These are phyloP conservation scores for Cordyceps farinosa DNA, from an alignment of 2,329 filamentous ascomycete species.

Conservation along the genomic window DNA sequence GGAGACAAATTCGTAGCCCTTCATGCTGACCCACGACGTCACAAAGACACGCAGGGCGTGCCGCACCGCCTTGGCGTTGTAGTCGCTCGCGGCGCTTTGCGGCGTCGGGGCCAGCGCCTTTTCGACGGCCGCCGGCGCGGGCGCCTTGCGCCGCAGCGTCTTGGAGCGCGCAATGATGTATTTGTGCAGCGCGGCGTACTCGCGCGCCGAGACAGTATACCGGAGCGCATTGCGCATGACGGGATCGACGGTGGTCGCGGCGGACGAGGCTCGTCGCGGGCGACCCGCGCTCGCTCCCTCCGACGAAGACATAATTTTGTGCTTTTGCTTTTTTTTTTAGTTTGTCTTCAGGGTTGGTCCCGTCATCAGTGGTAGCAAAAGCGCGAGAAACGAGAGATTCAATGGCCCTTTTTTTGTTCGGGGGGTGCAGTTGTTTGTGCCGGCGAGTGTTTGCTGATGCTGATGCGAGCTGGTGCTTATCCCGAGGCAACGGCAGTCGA, in stretches of 20 bases:
- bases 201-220: constrained; percentile 79
- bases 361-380: not conserved
- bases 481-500: not conserved
- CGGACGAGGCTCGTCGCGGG: constrained; percentile 10
- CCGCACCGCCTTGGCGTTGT: constrained; percentile 66
- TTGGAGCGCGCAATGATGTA: constrained; percentile 74
- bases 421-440: not conserved
- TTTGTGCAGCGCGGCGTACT: constrained; percentile 81
- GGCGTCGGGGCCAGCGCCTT: constrained; percentile 33
- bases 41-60: constrained; percentile 69
- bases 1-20: constrained; percentile 55
- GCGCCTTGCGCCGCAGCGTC: constrained; percentile 51
- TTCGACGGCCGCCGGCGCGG: constrained; percentile 53
- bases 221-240: constrained; percentile 81
- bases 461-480: constrained; percentile 6
- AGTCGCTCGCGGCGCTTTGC: constrained; percentile 45
- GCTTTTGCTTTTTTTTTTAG: not conserved
- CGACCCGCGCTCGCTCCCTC: constrained; percentile 4
- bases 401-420: not conserved
- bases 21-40: constrained; percentile 59
- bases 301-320: constrained; percentile 2
- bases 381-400: too few species aligned
- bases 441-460: not conserved
- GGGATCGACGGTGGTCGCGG: constrained; percentile 51
- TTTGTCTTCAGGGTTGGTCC: not conserved